Evolutionary conservation across 2,329 filamentous ascomycete species (phyloP).

Genomic region (Podosphaera aphanis): DNA sequence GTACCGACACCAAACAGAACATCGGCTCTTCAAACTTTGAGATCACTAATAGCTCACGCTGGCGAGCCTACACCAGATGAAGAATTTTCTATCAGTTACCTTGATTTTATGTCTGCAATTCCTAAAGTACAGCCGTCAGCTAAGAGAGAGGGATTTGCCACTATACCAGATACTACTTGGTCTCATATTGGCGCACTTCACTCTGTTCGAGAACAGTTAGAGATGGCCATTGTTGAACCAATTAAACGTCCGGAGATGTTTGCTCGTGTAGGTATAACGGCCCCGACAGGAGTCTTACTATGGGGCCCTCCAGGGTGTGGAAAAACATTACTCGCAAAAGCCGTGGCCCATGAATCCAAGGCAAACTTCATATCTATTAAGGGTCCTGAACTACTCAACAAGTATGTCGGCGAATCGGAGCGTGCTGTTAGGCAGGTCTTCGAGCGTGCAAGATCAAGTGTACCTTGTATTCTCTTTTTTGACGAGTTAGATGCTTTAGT

Average conservation of each 20-base stretch:
- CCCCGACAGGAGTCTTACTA: constrained; percentile 69
- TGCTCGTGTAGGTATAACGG: constrained; percentile 50
- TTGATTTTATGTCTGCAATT: constrained; percentile 52
- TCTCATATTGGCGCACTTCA: constrained; percentile 68
- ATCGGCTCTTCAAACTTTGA: constrained; percentile 20
- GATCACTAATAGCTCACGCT: constrained; percentile 29
- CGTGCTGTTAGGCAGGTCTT: constrained; percentile 84
- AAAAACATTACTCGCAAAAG: constrained; percentile 89
- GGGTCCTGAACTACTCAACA: constrained; percentile 86
- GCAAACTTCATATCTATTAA: constrained; percentile 98
- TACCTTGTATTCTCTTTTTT: constrained; percentile 92
- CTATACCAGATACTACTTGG: constrained; percentile 85
- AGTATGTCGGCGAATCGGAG: constrained; percentile 92
- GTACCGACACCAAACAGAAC: constrained; percentile 4
- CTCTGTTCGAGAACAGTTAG: constrained; percentile 57
- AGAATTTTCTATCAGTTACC: constrained; percentile 36
- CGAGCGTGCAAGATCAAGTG: constrained; percentile 58
- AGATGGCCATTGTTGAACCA: constrained; percentile 69
- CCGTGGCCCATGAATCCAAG: constrained; percentile 81
- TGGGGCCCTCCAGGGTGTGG: constrained; percentile 95
- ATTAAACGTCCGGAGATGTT: constrained; percentile 67
- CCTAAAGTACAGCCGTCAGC: constrained; percentile 56
- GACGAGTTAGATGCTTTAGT: constrained; percentile 90
- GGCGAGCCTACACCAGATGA: constrained; percentile 25
- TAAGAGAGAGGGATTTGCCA: constrained; percentile 83